Conservation (phyloP, 805 yeast species). For the Komagataella ulmi region DNA sequence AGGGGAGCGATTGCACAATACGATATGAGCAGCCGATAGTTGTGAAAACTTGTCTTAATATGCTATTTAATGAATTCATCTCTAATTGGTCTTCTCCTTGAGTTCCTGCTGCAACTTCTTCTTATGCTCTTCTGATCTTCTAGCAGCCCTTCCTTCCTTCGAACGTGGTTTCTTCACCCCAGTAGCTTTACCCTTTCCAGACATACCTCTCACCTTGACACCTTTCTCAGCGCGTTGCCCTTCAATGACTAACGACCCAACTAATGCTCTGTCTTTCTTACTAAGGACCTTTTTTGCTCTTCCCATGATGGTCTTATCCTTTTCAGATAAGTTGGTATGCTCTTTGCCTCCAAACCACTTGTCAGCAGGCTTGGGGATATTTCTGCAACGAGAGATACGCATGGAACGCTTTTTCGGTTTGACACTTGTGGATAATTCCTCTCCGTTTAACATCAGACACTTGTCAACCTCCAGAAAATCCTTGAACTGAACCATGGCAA, state of each 20-base stretch:
- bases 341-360: slow-evolving; percentile 5
- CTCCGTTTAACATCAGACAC: slow-evolving; percentile 67
- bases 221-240: slow-evolving; percentile 74
- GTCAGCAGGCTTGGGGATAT: slow-evolving; percentile 14
- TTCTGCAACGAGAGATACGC: slow-evolving; percentile 64
- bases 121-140: not conserved
- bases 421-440: slow-evolving; percentile 29
- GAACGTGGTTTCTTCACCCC: slow-evolving; percentile 44
- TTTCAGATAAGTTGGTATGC: slow-evolving; percentile 31
- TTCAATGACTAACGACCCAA: slow-evolving; percentile 50
- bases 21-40: not conserved
- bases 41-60: not conserved
- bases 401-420: slow-evolving; percentile 37
- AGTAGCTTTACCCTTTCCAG: slow-evolving; percentile 32
- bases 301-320: slow-evolving; percentile 67
- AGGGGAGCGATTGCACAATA: not conserved
- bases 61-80: not conserved
- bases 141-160: slow-evolving; percentile 17
- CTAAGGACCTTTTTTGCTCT: slow-evolving; percentile 68
- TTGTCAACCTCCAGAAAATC: slow-evolving; percentile 63
- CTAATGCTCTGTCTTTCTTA: slow-evolving; percentile 63
- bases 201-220: slow-evolving; percentile 39
- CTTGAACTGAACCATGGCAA: slow-evolving; percentile 87
- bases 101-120: not conserved
- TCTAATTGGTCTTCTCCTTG: not conserved